These are phyloP conservation scores for Alectoria sarmentosa DNA, from an alignment of 495 filamentous ascomycete species.

Conservation along the genomic window DNA sequence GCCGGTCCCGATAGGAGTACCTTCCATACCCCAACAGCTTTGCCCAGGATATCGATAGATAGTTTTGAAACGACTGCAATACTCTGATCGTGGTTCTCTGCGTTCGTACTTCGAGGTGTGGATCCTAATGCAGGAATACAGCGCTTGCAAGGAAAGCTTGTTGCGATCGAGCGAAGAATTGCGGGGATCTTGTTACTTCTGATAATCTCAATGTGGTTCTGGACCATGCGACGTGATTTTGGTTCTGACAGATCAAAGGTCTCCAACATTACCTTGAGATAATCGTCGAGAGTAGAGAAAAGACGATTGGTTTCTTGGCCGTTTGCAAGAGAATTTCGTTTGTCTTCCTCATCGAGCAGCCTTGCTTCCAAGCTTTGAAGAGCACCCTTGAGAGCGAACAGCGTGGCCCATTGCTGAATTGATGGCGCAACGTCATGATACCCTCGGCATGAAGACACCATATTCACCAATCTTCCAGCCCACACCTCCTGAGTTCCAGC, in stretches of 20 bases:
- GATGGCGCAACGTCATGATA: constrained; percentile 1
- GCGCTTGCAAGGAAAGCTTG: constrained; percentile 27
- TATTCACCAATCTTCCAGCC: constrained; percentile 2
- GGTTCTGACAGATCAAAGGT: neutral
- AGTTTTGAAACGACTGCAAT: neutral
- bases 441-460: neutral
- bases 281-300: neutral
- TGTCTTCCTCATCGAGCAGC: neutral
- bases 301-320: neutral
- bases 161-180: constrained; percentile 16
- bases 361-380: neutral
- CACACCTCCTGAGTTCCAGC: neutral
- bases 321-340: neutral
- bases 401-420: neutral
- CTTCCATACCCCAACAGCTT: constrained; percentile 35
- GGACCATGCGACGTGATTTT: neutral
- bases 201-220: constrained; percentile 1
- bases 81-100: neutral
- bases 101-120: neutral
- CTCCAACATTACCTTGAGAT: neutral
- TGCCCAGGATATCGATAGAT: constrained; percentile 28
- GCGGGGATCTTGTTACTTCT: constrained; percentile 9
- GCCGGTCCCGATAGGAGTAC: constrained; percentile 34
- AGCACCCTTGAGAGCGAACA: neutral
- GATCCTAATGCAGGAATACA: constrained; percentile 18